A percentile compares a stretch with the other conserved stretches of the same genome.
Conservation (phyloP, 225 moss, liverwort and hornwort genomes). For the Ulota crispa region DNA sequence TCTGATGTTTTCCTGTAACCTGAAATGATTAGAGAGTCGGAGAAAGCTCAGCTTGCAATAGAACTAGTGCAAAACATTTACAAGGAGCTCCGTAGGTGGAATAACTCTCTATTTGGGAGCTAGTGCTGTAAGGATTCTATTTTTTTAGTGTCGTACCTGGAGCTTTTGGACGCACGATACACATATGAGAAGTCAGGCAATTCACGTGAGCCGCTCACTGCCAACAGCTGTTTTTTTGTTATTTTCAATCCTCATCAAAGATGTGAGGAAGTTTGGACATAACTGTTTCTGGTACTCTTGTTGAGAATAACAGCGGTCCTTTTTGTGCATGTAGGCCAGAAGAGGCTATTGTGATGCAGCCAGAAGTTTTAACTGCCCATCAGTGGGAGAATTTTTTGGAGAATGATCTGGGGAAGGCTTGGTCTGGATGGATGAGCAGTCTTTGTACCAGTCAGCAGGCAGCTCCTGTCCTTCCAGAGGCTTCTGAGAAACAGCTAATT, state of each 20-base stretch:
- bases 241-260: neutral
- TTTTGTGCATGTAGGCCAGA: conserved; percentile 52
- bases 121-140: neutral
- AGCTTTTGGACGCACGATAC: neutral
- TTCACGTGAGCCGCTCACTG: neutral
- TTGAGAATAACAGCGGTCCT: neutral
- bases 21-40: neutral
- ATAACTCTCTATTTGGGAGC: neutral
- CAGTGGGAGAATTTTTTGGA: conserved; percentile 73
- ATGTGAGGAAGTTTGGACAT: neutral
- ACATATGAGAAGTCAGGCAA: neutral
- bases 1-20: neutral
- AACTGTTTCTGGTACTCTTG: neutral
- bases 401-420: conserved; percentile 42
- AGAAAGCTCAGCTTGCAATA: neutral
- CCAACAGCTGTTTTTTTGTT: neutral
- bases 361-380: conserved; percentile 70
- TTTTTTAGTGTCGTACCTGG: neutral
- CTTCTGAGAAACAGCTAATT: conserved; percentile 55
- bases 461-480: conserved; percentile 47
- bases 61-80: neutral
- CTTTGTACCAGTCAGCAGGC: conserved; percentile 44
- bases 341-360: conserved; percentile 69
- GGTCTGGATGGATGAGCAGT: conserved; percentile 58
- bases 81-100: neutral